Conservation (phyloP, 805 yeast species). For the Hemisphaericaspora nanyangensis region DNA sequence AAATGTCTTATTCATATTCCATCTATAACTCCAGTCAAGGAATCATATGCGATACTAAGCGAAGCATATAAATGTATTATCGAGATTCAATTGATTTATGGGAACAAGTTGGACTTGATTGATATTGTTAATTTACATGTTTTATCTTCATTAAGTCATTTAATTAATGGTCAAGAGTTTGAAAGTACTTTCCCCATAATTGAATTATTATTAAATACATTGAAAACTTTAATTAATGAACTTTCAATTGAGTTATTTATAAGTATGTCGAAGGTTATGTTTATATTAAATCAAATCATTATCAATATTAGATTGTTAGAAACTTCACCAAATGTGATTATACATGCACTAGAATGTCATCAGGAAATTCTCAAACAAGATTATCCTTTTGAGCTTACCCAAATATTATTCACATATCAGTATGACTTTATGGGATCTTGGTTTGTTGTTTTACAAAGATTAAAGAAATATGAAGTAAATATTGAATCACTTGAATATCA, state of each 20-base stretch:
- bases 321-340: slow-evolving; percentile 12
- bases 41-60: not conserved
- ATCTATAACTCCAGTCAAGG: slow-evolving; percentile 4
- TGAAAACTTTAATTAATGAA: slow-evolving; percentile 5
- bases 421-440: slow-evolving; percentile 36
- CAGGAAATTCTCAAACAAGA: slow-evolving; percentile 12
- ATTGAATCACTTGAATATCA: not conserved
- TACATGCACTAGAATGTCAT: slow-evolving; percentile 22
- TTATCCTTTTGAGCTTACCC: not conserved
- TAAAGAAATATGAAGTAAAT: not conserved
- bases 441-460: slow-evolving; percentile 20
- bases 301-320: slow-evolving; percentile 14
- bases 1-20: slow-evolving; percentile 6
- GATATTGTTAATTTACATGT: slow-evolving; percentile 23
- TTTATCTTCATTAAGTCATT: slow-evolving; percentile 17
- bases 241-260: slow-evolving; percentile 2
- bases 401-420: slow-evolving; percentile 20
- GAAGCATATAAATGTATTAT: slow-evolving; percentile 6
- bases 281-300: slow-evolving; percentile 27
- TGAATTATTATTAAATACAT: slow-evolving; percentile 16
- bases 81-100: not conserved
- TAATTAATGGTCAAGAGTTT: slow-evolving; percentile 4
- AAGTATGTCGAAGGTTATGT: slow-evolving; percentile 22
- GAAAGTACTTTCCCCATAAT: slow-evolving; percentile 10
- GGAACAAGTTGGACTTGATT: slow-evolving; percentile 9